Percentiles rank a stretch among this genome's conserved stretches.
Evolutionary conservation across 2,329 filamentous ascomycete species (phyloP).

Genomic region (Ceratocystis lukuohia): DNA sequence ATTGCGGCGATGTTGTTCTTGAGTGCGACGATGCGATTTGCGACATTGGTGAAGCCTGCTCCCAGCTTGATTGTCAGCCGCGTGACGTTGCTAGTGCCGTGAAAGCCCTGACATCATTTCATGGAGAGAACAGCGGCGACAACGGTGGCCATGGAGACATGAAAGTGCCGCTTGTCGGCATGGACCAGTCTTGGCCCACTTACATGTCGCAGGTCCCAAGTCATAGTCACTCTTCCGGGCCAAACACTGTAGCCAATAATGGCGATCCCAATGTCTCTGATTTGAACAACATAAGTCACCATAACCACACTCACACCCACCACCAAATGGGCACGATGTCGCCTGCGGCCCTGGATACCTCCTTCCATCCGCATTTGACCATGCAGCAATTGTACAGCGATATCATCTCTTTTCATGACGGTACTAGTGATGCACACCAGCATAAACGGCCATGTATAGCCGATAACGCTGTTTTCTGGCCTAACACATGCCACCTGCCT

Average conservation of each 20-base stretch:
- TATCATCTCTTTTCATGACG: slow-evolving; percentile 18
- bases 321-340: not conserved
- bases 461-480: slow-evolving; percentile 19
- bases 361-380: slow-evolving; percentile 3
- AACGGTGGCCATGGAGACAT: slow-evolving; percentile 8
- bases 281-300: not conserved
- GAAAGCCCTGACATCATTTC: slow-evolving; percentile 25
- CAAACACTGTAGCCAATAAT: not conserved
- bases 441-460: slow-evolving; percentile 19
- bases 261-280: not conserved
- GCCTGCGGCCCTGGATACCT: not conserved
- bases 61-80: slow-evolving; percentile 17
- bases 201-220: slow-evolving; percentile 6
- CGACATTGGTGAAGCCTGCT: slow-evolving; percentile 21
- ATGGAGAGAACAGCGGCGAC: slow-evolving; percentile 11
- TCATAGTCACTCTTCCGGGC: not conserved
- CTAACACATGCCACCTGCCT: slow-evolving; percentile 21
- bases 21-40: slow-evolving; percentile 17
- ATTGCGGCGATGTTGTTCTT: slow-evolving; percentile 24
- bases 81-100: slow-evolving; percentile 23
- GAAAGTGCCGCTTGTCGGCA: not conserved
- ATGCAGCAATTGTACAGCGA: slow-evolving; percentile 15
- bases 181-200: not conserved
- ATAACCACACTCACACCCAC: slow-evolving; percentile 4
- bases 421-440: slow-evolving; percentile 13